phyloP scores from a whole-genome alignment of 1,284 basidiomycete species.

The Phlebopus sp. region DNA sequence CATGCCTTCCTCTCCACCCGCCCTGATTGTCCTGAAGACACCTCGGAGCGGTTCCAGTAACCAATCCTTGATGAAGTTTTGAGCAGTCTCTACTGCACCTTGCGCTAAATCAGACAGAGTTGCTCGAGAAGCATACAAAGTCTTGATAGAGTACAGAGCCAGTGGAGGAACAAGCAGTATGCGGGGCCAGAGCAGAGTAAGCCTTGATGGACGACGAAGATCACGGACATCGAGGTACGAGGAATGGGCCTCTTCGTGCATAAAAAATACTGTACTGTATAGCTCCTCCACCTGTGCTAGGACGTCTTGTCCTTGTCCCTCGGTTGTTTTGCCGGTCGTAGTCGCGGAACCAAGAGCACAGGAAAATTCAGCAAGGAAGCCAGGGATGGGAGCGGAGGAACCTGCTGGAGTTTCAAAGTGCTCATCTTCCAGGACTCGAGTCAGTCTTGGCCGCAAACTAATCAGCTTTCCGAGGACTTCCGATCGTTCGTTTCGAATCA shows the following conservation, averaged over 20 bases:
- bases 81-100: constrained; percentile 70
- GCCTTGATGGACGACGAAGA: constrained; percentile 56
- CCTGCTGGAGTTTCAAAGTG: constrained; percentile 2
- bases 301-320: constrained; percentile 11
- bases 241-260: constrained; percentile 31
- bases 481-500: constrained; percentile 62
- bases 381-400: not conserved
- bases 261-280: constrained; percentile 18
- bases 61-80: constrained; percentile 83
- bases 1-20: constrained; percentile 69
- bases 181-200: constrained; percentile 65
- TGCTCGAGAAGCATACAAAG: constrained; percentile 50
- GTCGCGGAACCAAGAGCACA: constrained; percentile 15
- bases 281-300: constrained; percentile 26
- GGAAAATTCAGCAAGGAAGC: constrained; percentile 24
- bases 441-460: constrained; percentile 47
- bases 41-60: constrained; percentile 84
- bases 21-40: constrained; percentile 80
- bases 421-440: constrained; percentile 22
- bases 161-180: constrained; percentile 65
- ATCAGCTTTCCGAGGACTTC: constrained; percentile 58
- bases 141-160: constrained; percentile 45
- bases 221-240: constrained; percentile 33
- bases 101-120: constrained; percentile 50
- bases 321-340: constrained; percentile 16